phyloP scores from a whole-genome alignment of 106 monocot genomes.

The Gastrodia elata region DNA sequence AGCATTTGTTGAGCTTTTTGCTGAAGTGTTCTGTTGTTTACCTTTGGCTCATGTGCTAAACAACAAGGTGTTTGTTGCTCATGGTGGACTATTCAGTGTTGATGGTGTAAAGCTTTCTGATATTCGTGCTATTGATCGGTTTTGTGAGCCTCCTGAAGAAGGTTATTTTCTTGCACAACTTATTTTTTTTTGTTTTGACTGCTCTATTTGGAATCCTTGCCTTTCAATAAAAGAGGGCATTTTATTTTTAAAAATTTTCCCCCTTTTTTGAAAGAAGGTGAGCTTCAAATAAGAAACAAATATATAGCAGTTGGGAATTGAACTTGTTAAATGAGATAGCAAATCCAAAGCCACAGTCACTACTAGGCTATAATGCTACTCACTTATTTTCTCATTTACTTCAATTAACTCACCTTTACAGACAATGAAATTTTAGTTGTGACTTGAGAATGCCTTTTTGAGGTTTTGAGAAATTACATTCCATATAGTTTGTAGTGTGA shows the following conservation, averaged over 20 bases:
- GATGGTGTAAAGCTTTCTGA: constrained; percentile 97
- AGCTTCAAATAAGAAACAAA: no score
- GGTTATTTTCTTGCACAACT: constrained; percentile 27
- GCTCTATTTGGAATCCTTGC: neutral
- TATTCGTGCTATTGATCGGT: constrained; percentile 82
- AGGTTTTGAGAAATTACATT: neutral
- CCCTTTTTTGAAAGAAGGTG: no score
- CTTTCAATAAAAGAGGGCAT: neutral
- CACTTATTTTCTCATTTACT: neutral
- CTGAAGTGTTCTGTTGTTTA: constrained; percentile 91
- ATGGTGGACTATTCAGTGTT: constrained; percentile 94
- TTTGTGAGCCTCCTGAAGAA: constrained; percentile 98
- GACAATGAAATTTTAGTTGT: neutral
- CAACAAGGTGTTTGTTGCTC: constrained; percentile 82
- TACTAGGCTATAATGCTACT: no score
- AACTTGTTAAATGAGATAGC: no score
- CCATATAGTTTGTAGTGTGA: neutral
- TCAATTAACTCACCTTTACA: neutral
- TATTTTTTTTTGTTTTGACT: neutral
- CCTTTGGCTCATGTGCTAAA: constrained; percentile 97
- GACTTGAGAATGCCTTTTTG: neutral
- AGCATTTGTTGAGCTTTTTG: constrained; percentile 91
- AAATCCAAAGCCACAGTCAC: no score
- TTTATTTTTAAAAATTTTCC: neutral
- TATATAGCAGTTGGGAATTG: no score